Percentiles rank a stretch among this genome's conserved stretches.
Conservation (phyloP, 306 rosid species). For the Comarum palustre region DNA sequence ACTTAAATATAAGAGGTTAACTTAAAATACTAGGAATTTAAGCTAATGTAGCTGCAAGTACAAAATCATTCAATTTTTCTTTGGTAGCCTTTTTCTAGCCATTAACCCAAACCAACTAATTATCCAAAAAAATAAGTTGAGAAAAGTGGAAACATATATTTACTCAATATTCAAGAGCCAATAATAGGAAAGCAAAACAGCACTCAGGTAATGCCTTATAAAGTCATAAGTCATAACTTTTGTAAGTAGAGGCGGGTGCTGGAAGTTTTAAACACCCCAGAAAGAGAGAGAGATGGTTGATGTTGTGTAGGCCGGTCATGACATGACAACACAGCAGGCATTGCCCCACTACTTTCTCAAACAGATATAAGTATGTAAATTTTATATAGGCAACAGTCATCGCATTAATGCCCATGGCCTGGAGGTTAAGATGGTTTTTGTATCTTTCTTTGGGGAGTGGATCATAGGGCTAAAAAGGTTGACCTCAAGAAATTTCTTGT, state of each 20-base stretch:
- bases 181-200: not conserved
- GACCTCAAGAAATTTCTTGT: constrained; percentile 4
- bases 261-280: not conserved
- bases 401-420: not conserved
- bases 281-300: not conserved
- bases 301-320: not conserved
- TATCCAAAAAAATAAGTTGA: not conserved
- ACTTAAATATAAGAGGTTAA: not conserved
- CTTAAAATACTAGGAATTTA: not conserved
- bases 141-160: not conserved
- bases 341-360: not conserved
- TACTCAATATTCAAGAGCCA: constrained; percentile 1
- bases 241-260: not conserved
- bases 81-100: not conserved
- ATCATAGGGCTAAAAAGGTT: not conserved
- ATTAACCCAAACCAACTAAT: not conserved
- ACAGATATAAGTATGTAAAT: not conserved
- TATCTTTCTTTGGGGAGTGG: not conserved
- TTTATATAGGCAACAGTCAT: not conserved
- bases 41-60: not conserved
- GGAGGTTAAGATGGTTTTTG: not conserved
- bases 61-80: not conserved
- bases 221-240: not conserved
- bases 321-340: not conserved
- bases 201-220: not conserved